Evolutionary conservation across 2,329 filamentous ascomycete species (phyloP).

Genomic region (Talaromyces pinophilus): DNA sequence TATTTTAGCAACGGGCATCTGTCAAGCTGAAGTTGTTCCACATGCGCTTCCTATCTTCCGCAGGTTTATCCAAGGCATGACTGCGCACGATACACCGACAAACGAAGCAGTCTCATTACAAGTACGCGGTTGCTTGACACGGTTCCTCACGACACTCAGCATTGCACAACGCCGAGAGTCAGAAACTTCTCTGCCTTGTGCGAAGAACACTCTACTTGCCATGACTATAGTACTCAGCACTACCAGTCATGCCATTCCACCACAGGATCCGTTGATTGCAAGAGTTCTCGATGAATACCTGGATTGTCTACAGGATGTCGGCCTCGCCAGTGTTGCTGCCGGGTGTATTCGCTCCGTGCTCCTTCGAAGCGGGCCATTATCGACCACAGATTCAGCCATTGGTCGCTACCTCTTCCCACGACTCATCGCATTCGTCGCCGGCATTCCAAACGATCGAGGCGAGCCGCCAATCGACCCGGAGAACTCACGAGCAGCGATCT

Average conservation of each 20-base stretch:
- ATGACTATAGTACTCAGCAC: conserved; percentile 86
- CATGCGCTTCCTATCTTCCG: conserved; percentile 89
- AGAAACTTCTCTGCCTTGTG: conserved; percentile 77
- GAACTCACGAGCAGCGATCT: conserved; percentile 68
- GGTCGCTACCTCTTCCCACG: conserved; percentile 73
- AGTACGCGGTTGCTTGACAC: conserved; percentile 76
- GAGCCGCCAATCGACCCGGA: conserved; percentile 69
- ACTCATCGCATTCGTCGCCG: conserved; percentile 71
- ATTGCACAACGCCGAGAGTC: conserved; percentile 55
- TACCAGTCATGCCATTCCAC: conserved; percentile 70
- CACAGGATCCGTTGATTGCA: conserved; percentile 71
- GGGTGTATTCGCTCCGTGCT: conserved; percentile 86
- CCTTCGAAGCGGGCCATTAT: conserved; percentile 62
- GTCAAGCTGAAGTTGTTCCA: conserved; percentile 85
- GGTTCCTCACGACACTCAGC: conserved; percentile 72
- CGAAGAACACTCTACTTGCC: conserved; percentile 89
- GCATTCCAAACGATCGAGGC: conserved; percentile 54
- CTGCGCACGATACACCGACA: conserved; percentile 38
- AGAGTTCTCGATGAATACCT: conserved; percentile 78
- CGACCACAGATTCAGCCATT: conserved; percentile 68
- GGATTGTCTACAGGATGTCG: conserved; percentile 69
- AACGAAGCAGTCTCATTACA: conserved; percentile 63
- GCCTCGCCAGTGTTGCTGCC: conserved; percentile 76
- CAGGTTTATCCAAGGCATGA: conserved; percentile 79
- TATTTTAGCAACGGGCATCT: conserved; percentile 81